phyloP scores from a whole-genome alignment of 2,329 filamentous ascomycete species.

The Fusarium virguliforme region DNA sequence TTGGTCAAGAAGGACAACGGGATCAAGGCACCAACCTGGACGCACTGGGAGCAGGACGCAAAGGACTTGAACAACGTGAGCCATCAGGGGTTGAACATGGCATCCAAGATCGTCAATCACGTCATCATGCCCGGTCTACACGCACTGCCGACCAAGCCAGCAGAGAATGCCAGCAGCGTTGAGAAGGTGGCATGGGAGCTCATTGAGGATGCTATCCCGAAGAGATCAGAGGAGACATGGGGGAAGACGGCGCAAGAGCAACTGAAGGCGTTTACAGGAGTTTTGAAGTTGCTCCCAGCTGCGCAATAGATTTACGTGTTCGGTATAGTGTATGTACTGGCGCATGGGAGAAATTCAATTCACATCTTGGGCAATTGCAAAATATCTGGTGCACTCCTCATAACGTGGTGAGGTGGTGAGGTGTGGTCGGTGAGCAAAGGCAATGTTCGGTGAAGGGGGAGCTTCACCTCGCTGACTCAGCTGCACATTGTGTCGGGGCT shows the following conservation, averaged over 20 bases:
- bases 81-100: conserved; percentile 45
- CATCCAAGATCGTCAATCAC: conserved; percentile 47
- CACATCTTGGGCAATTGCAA: neutral
- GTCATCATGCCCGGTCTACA: conserved; percentile 50
- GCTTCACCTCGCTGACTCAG: conserved; percentile 48
- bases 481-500: conserved; percentile 23
- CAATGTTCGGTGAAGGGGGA: conserved; percentile 4
- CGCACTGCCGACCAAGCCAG: conserved; percentile 13
- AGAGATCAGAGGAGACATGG: conserved; percentile 52
- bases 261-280: conserved; percentile 48
- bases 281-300: conserved; percentile 45
- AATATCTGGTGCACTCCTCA: neutral
- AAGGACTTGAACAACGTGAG: conserved; percentile 53
- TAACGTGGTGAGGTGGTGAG: neutral
- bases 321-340: neutral
- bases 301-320: conserved; percentile 19
- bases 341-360: neutral
- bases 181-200: conserved; percentile 56
- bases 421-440: neutral
- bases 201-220: conserved; percentile 49
- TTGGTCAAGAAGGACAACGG: conserved; percentile 37
- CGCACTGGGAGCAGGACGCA: conserved; percentile 56
- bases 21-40: conserved; percentile 49
- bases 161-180: conserved; percentile 47
- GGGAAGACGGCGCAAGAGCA: conserved; percentile 52